Conservation (phyloP, 192 early-diverging fungal species). For the Backusella sp. region DNA sequence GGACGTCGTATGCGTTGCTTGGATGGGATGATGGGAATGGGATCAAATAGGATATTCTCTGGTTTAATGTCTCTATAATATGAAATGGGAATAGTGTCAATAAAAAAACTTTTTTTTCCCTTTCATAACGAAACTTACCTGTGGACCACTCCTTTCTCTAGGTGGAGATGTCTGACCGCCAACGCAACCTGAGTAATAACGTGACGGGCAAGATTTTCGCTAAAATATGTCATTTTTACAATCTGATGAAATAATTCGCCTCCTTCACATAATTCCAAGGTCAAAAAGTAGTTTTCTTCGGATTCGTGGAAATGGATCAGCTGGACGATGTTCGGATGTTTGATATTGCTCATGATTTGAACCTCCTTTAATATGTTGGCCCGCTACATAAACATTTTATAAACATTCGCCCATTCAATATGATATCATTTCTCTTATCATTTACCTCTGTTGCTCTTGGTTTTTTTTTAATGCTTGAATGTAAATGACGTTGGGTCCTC, state of each 20-base stretch:
- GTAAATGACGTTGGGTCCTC: slow-evolving; percentile 12
- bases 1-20: neutral
- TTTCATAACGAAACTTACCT: slow-evolving; percentile 28
- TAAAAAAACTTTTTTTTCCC: neutral
- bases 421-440: slow-evolving; percentile 2
- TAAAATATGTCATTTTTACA: slow-evolving; percentile 78
- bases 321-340: slow-evolving; percentile 73
- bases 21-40: slow-evolving; percentile 65
- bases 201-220: slow-evolving; percentile 74
- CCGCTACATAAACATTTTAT: slow-evolving; percentile 37
- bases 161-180: slow-evolving; percentile 82
- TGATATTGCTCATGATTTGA: slow-evolving; percentile 76
- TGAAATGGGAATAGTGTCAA: neutral
- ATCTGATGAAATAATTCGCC: slow-evolving; percentile 92
- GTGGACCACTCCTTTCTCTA: slow-evolving; percentile 75
- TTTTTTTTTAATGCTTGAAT: slow-evolving; percentile 15
- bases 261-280: slow-evolving; percentile 77
- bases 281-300: slow-evolving; percentile 70
- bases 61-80: slow-evolving; percentile 84
- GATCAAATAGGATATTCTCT: slow-evolving; percentile 82
- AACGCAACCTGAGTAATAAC: slow-evolving; percentile 85
- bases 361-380: slow-evolving; percentile 87
- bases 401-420: neutral
- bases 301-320: slow-evolving; percentile 77
- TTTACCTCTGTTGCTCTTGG: slow-evolving; percentile 24